Base-by-base conservation (phyloP, 2,329 filamentous ascomycete species). In the Exophiala viscosa region DNA sequence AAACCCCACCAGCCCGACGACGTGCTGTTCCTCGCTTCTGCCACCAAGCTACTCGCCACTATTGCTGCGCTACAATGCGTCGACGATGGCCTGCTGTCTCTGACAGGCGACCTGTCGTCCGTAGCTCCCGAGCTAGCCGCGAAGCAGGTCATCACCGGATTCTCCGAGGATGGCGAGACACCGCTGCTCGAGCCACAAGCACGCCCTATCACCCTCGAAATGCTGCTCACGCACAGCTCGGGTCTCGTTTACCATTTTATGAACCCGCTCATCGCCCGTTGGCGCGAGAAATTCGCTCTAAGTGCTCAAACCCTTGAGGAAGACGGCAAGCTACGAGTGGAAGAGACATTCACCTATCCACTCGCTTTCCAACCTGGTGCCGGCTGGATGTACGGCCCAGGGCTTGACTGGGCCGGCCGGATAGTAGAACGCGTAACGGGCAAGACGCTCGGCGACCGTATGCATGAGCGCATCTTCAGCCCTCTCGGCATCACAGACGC, bases 291-390 rank as follows among this genome's bases (percentile, higher is more conserved):
- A 34, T 68, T 69, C 39, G 57, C 60, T 0, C 53, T 60, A 15
- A 41, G 18, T 13, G 18, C 40, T 23, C n/a, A 10, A 23, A 23
- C 2, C 0, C 46, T 62, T 0, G 33, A 59, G 0, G 57, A 62
- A 13, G 58, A 48, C 2, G 43, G 41, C 2, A 57, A 34, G n/a
- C 58, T 59, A 10, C 67, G 67, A 0, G 71, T 82, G 0, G 70
- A 74, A 9, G 70, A 75, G 14, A 38, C 84, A 38, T 61, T 77
- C 38, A 64, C 70, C 50, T 57, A 58, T 7, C 79, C 83, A 0
- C 68, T 87, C n/a, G 66, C 85, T 1, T 82, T 83, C 59, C 82
- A 87, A 57, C 84, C 85, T 0, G 84, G 84, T 0, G 73, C 76
- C 20, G 70, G 71, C 3, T 87, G 81, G 80, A 75, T 81, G 51